These are phyloP conservation scores for Mucor velutinosus DNA, from an alignment of 371 early-diverging fungal species.

Conservation along the genomic window DNA sequence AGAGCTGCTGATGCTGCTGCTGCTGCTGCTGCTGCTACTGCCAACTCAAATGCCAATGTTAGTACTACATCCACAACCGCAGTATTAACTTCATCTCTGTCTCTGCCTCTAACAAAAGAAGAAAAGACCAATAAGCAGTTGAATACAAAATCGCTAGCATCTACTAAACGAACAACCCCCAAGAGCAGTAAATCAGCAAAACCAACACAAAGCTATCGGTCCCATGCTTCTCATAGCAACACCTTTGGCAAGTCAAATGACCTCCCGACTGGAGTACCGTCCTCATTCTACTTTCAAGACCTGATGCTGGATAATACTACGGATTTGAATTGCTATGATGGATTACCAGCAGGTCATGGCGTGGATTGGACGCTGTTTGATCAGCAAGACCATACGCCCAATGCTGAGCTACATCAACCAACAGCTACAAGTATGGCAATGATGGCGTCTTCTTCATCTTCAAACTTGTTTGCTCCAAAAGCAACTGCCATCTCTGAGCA, in stretches of 20 bases:
- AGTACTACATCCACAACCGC: slow-evolving; percentile 1
- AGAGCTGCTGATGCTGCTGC: slow-evolving; percentile 28
- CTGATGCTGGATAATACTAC: slow-evolving; percentile 20
- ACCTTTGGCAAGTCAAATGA: not conserved
- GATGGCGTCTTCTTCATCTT: not conserved
- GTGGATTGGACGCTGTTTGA: slow-evolving; percentile 25
- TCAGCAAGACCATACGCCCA: not conserved
- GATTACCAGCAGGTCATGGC: slow-evolving; percentile 6
- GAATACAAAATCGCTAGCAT: not conserved
- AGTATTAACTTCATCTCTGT: not conserved
- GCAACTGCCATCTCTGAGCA: not conserved
- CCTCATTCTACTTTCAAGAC: slow-evolving; percentile 19
- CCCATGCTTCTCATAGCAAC: not conserved
- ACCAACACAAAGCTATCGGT: not conserved
- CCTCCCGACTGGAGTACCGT: not conserved
- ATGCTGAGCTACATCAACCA: not conserved
- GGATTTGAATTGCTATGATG: slow-evolving; percentile 1
- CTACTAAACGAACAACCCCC: not conserved
- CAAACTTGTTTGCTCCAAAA: not conserved
- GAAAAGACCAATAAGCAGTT: slow-evolving; percentile 9
- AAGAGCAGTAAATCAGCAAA: not conserved
- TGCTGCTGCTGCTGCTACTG: not conserved
- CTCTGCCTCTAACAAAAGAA: not conserved
- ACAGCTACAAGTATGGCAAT: not conserved
- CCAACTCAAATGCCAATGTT: not conserved